Evolutionary conservation across 768 basidiomycete genomes (phyloP).

Genomic region (Russula brevipes): DNA sequence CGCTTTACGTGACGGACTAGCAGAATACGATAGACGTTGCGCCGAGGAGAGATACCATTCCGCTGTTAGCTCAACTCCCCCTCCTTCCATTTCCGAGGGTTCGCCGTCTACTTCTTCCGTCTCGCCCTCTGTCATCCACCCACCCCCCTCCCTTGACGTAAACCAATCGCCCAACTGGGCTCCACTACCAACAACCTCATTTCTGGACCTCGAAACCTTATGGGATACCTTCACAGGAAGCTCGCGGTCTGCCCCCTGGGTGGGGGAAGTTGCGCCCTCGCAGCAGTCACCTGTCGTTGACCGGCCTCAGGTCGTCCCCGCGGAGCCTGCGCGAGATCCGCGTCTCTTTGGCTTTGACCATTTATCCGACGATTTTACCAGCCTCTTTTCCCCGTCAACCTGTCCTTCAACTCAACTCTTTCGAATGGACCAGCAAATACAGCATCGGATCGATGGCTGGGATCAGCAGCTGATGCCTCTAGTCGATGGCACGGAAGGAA

Average conservation of each 20-base stretch:
- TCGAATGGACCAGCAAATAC: background rate
- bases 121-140: background rate
- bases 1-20: constrained; percentile 7
- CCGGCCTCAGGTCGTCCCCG: background rate
- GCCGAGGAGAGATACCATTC: background rate
- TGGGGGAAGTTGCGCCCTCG: background rate
- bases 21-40: constrained; percentile 10
- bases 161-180: background rate
- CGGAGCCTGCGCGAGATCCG: background rate
- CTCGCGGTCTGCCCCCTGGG: background rate
- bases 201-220: background rate
- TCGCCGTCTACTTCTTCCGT: background rate
- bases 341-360: background rate
- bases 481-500: background rate
- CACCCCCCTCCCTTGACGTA: background rate
- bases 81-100: background rate
- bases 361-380: background rate
- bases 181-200: background rate
- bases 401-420: background rate
- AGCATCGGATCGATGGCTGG: background rate
- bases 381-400: background rate
- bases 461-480: background rate
- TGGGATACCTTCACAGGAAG: background rate
- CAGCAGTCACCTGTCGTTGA: background rate
- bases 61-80: background rate